A percentile compares a stretch with the other conserved stretches of the same genome.
These are phyloP conservation scores for Buxus sempervirens DNA, from an alignment of 164 flowering plant genomes.

Conservation along the genomic window DNA sequence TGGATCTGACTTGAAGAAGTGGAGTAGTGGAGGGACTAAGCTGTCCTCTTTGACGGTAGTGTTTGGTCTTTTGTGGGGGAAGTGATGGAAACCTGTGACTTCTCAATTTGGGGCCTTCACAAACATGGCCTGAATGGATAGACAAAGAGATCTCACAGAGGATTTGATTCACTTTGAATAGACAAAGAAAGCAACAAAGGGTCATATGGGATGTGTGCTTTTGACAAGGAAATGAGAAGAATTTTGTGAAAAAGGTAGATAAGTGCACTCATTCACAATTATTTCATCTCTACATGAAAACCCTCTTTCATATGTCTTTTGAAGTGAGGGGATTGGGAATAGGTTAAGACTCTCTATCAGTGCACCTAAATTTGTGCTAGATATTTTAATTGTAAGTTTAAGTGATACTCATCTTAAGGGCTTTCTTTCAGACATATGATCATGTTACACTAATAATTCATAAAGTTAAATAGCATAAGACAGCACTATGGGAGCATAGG, in stretches of 20 bases:
- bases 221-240: slow-evolving; percentile 3
- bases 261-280: slow-evolving; percentile 18
- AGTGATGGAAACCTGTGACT: background rate
- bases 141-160: slow-evolving; percentile 37
- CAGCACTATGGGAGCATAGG: slow-evolving; percentile 16
- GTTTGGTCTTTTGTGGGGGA: background rate
- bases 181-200: slow-evolving; percentile 13
- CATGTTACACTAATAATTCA: slow-evolving; percentile 5
- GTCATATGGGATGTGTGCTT: slow-evolving; percentile 4
- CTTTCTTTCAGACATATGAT: background rate
- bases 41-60: too few species aligned
- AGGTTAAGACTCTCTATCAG: too few species aligned
- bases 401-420: slow-evolving; percentile 12
- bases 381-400: background rate
- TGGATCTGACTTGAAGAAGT: background rate
- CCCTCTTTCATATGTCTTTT: background rate
- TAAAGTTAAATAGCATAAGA: background rate
- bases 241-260: slow-evolving; percentile 6
- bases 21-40: background rate
- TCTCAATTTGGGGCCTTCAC: background rate
- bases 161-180: slow-evolving; percentile 28
- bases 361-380: background rate
- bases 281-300: slow-evolving; percentile 3
- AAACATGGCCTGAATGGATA: background rate
- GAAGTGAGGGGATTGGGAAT: background rate